Evolutionary conservation across 176 grass and related monocot genomes (phyloP), one percentile per base, ranked within the genome.

Genomic region (Oryza meyeriana): DNA sequence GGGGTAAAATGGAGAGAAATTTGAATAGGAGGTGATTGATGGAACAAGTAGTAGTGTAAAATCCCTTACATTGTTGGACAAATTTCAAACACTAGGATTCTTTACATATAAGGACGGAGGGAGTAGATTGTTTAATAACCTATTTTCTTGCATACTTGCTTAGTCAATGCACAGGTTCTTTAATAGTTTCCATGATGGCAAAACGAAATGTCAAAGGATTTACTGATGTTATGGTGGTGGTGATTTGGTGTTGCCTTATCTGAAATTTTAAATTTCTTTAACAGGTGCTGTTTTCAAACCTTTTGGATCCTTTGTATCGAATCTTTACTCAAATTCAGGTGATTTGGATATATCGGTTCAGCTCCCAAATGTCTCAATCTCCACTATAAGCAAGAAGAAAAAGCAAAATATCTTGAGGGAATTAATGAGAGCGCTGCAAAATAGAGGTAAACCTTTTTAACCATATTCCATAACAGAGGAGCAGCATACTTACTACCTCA

Each of bases 281-380:
- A 78, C 81, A 98, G 95, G 82, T 82, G 82, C 79, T 81, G 71
- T 68, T 66, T 87, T 95, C 26, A 79, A 74, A 83, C 90, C 95
- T 38, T 98, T 98, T 90, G 95, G 95, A 84, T 98, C 95, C 58
- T 98, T 93, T 90, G 79, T 91, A 82, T 95, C 95, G 30, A 85
- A 95, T 62, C 95, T 98, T 76, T 98, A 95, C 81, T 87, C 87
- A 31, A 98, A 95, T 81, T 93, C 90, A 63, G 93, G 95, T 35
- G 95, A 98, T 82, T 84, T 98, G 85, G 95, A 98, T 87, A 79
- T 98, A 71, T 98, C 95, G 39, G 79, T 98, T 68, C 77, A 91
- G 69, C 76, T 90, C 61, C 4, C 69, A 10, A 78, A 35, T 80
- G 28, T 10, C 29, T 79, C 52, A 38, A 71, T 55, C 64, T 20